Base-by-base conservation (phyloP, 495 filamentous ascomycete species). In the Penicillium soppii region DNA sequence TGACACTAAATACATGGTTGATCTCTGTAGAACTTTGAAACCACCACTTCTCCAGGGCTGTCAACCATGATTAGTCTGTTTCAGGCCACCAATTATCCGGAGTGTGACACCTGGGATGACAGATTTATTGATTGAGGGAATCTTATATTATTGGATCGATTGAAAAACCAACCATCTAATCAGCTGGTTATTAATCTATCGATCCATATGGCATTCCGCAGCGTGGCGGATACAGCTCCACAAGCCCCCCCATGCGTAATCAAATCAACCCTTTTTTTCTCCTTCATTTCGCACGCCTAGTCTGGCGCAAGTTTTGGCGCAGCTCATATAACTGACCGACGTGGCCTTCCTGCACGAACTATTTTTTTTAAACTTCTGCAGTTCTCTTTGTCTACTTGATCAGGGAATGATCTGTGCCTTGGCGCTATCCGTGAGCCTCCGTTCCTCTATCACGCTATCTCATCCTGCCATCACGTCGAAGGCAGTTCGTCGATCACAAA, bases 391-490 rank as follows among this genome's bases (percentile, higher is more conserved):
- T 53, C 37, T 30, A 16, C 56, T 53, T n/a, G 26, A 62, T 52
- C 21, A 21, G 55, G 58, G 37, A 61, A 59, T 59, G 61, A 62
- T 62, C 62, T 52, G 62, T 57, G 15, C 16, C 50, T 21, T 16
- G 25, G n/a, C 50, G 58, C 53, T 39, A 65, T 65, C 62, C 62
- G 62, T 57, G 21, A 44, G 43, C 50, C 52, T 62, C 62, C 62
- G 62, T 50, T 26, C 42, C 20, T 53, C 33, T n/a, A 55, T 52
- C 54, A 48, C 46, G 38, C 30, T 56, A 52, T 50, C 27, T 48
- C 49, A 42, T 17, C 50, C 51, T 43, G 43, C 40, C 50, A 50
- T 57, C 54, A 44, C 39, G 40, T 30, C 12, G 30, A 38, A 19
- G 32, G 23, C 7, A 43, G 25, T 20, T 35, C 26, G 29, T 32